Conservation (phyloP, 768 basidiomycete species). For the Mycena rosella region DNA sequence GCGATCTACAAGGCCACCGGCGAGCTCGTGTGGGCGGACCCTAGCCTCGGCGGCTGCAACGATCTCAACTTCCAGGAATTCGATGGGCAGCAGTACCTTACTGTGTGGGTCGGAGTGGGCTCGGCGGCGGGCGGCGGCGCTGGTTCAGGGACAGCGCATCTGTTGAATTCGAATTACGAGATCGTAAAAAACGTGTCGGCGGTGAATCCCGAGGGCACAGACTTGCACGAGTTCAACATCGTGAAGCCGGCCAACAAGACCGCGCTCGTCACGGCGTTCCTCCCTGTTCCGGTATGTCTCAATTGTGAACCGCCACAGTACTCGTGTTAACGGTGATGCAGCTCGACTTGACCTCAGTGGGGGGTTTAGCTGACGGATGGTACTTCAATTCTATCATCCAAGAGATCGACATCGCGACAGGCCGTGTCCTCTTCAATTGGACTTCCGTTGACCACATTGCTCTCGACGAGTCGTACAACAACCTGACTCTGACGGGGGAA, state of each 20-base stretch:
- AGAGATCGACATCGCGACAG: constrained; percentile 27
- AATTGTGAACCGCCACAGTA: not conserved
- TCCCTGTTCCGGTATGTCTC: constrained; percentile 18
- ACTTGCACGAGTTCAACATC: constrained; percentile 29
- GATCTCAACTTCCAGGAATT: constrained; percentile 27
- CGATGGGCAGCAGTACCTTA: constrained; percentile 21
- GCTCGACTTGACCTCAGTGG: constrained; percentile 20
- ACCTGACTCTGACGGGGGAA: not conserved
- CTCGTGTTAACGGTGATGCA: not conserved
- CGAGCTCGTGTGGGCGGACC: constrained; percentile 29
- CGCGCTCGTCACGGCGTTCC: constrained; percentile 15
- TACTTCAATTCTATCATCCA: constrained; percentile 18
- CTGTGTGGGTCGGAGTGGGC: constrained; percentile 20
- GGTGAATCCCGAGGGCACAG: constrained; percentile 14
- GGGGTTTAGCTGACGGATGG: constrained; percentile 22
- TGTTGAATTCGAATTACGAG: constrained; percentile 26
- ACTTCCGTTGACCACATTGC: constrained; percentile 26
- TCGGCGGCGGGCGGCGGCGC: not conserved
- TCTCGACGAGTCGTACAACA: constrained; percentile 24
- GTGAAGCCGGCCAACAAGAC: constrained; percentile 23
- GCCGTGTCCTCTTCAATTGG: constrained; percentile 30
- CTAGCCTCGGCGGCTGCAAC: constrained; percentile 8
- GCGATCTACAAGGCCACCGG: constrained; percentile 27
- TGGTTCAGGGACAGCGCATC: not conserved
- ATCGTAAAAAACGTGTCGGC: constrained; percentile 24